These are phyloP conservation scores for Ceratobasidium sp. DNA, from an alignment of 1,284 basidiomycete genomes.

Conservation along the genomic window DNA sequence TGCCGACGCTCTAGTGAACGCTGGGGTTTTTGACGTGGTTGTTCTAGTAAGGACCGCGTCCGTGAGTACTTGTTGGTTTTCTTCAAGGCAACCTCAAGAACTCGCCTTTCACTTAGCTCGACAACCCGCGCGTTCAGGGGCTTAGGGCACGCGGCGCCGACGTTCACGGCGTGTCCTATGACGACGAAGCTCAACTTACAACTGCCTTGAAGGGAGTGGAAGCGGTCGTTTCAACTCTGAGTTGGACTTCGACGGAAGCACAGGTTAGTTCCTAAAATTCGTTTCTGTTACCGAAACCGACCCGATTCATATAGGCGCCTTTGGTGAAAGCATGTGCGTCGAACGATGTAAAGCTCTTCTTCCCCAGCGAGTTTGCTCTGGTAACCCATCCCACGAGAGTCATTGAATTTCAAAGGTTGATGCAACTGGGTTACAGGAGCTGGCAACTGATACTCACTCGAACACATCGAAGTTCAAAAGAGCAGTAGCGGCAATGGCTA, in stretches of 20 bases:
- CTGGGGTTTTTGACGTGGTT: constrained; percentile 9
- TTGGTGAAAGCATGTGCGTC: constrained; percentile 19
- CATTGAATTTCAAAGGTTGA: background rate
- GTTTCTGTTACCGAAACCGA: background rate
- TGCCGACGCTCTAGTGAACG: constrained; percentile 9
- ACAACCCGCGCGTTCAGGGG: constrained; percentile 18
- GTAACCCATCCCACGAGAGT: background rate
- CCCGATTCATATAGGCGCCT: background rate
- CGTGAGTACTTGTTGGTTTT: background rate
- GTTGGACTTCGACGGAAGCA: constrained; percentile 14
- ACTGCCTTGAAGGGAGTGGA: constrained; percentile 2
- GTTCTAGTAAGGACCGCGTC: constrained; percentile 26
- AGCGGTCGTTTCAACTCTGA: constrained; percentile 26
- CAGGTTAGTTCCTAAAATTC: constrained; percentile 1
- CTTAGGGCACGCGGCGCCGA: constrained; percentile 4
- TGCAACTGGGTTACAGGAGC: background rate
- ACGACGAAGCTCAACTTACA: constrained; percentile 18
- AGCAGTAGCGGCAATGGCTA: background rate
- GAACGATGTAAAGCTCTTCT: constrained; percentile 18
- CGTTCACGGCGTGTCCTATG: constrained; percentile 13
- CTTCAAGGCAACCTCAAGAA: background rate
- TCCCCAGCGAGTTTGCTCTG: constrained; percentile 38
- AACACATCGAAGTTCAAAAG: constrained; percentile 30
- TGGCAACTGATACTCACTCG: constrained; percentile 12
- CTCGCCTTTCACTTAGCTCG: background rate